These are phyloP conservation scores for Thalassiosira allenii DNA, from an alignment of 352 stramenopile genomes.

Conservation along the genomic window DNA sequence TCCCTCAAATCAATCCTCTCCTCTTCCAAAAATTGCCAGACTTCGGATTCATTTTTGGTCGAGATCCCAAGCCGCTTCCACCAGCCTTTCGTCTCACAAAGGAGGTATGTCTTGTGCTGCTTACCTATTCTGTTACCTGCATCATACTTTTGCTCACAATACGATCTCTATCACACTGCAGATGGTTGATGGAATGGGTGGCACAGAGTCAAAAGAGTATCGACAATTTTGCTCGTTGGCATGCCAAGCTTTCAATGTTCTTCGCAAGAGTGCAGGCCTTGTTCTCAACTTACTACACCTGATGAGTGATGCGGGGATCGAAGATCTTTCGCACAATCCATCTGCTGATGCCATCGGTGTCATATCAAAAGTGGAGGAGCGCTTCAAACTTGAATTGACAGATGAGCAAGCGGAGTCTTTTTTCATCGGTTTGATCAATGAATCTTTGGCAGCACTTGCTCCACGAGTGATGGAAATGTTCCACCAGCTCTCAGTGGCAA, in stretches of 20 bases:
- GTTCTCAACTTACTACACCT: conserved; percentile 98
- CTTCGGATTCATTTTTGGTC: conserved; percentile 99
- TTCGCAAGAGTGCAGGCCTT: conserved; percentile 97
- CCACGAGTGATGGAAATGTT: conserved; percentile 86
- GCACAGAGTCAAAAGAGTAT: conserved; percentile 81
- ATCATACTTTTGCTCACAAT: conserved; percentile 5
- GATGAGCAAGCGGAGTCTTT: conserved; percentile 98
- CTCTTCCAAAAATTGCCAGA: too few relatives aligned
- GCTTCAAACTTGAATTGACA: conserved; percentile 96
- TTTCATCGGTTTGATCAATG: conserved; percentile 95
- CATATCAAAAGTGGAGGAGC: conserved; percentile 91
- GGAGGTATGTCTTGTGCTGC: conserved; percentile 56
- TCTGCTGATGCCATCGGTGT: conserved; percentile 81
- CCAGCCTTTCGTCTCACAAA: conserved; percentile 98
- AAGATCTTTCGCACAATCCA: conserved; percentile 88
- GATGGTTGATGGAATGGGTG: conserved; percentile 94
- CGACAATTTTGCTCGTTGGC: conserved; percentile 83
- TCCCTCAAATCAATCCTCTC: conserved; percentile 87
- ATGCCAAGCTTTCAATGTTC: conserved; percentile 90
- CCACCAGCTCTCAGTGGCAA: conserved; percentile 84
- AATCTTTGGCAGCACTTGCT: conserved; percentile 93
- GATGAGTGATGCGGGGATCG: conserved; percentile 99
- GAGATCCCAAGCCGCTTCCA: conserved; percentile 98
- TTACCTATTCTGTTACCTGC: conserved; percentile 15
- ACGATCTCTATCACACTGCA: conserved; percentile 55